A percentile compares a stretch with the other conserved stretches of the same genome.
Conservation (phyloP, 2,329 filamentous ascomycete species). For the Aspergillus alliaceus region DNA sequence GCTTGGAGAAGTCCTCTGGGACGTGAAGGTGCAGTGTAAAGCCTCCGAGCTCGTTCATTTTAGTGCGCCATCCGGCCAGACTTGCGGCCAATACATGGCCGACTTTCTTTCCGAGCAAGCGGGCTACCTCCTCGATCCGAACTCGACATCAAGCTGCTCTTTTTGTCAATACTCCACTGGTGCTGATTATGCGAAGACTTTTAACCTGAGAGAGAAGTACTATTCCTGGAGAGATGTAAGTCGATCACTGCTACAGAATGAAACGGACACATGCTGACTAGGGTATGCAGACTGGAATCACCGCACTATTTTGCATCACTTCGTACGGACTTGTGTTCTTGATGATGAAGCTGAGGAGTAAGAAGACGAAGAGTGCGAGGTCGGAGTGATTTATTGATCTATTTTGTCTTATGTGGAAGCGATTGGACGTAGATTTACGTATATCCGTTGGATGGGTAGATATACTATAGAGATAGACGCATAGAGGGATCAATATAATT, state of each 20-base stretch:
- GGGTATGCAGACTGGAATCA: slow-evolving; percentile 37
- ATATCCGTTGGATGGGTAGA: background rate
- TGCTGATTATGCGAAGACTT: slow-evolving; percentile 35
- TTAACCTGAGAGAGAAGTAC: slow-evolving; percentile 34
- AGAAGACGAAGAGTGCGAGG: slow-evolving; percentile 48
- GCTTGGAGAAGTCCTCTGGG: slow-evolving; percentile 38
- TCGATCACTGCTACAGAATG: background rate
- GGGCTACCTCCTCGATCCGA: slow-evolving; percentile 32
- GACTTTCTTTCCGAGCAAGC: slow-evolving; percentile 28
- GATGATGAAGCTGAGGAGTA: slow-evolving; percentile 52
- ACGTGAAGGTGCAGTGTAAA: slow-evolving; percentile 39
- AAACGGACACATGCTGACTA: background rate
- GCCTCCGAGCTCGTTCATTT: slow-evolving; percentile 33
- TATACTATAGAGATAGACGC: background rate
- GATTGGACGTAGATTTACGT: background rate
- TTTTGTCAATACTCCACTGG: slow-evolving; percentile 34
- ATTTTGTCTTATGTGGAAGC: background rate
- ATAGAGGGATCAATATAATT: background rate
- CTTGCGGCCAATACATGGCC: slow-evolving; percentile 36
- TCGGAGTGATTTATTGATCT: slow-evolving; percentile 27
- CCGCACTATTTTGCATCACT: slow-evolving; percentile 44
- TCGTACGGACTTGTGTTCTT: slow-evolving; percentile 47
- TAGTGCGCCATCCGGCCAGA: slow-evolving; percentile 27
- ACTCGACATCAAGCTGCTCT: slow-evolving; percentile 26
- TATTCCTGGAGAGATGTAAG: slow-evolving; percentile 41